These are phyloP conservation scores for Neurospora sublineolata DNA, from an alignment of 495 filamentous ascomycete genomes.

Conservation along the genomic window DNA sequence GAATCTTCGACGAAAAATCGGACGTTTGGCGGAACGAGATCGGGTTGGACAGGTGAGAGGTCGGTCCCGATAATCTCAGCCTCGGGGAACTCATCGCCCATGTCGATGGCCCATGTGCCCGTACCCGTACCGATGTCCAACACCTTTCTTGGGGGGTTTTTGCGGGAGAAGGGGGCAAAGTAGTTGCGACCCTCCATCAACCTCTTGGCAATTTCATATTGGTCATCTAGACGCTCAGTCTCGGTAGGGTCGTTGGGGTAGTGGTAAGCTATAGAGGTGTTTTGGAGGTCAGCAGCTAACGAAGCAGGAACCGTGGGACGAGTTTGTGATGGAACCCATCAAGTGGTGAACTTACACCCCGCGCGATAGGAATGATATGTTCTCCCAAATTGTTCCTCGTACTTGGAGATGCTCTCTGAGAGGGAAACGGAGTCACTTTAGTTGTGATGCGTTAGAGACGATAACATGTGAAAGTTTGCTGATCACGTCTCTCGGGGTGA, in stretches of 20 bases:
- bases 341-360: constrained; percentile 23
- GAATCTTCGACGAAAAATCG: constrained; percentile 39
- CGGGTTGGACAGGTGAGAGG: constrained; percentile 35
- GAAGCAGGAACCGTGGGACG: no score
- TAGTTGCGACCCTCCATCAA: constrained; percentile 41
- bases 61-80: constrained; percentile 30
- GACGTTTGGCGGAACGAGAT: constrained; percentile 31
- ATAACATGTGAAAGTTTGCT: background rate
- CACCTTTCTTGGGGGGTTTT: constrained; percentile 41
- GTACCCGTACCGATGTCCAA: constrained; percentile 64
- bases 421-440: constrained; percentile 25
- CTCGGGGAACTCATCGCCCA: constrained; percentile 36
- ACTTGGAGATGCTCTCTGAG: constrained; percentile 32
- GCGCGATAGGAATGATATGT: constrained; percentile 49
- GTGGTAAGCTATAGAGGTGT: constrained; percentile 36
- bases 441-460: background rate
- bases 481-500: background rate
- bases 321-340: no score
- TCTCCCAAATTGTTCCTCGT: constrained; percentile 48
- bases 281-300: background rate
- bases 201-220: constrained; percentile 48
- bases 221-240: constrained; percentile 41
- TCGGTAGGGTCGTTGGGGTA: constrained; percentile 52
- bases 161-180: constrained; percentile 39
- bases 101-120: constrained; percentile 36